A percentile compares a stretch with the other conserved stretches of the same genome.
These are phyloP conservation scores for Arxiozyma heterogenica DNA, from an alignment of 1,139 yeast genomes.

Conservation along the genomic window DNA sequence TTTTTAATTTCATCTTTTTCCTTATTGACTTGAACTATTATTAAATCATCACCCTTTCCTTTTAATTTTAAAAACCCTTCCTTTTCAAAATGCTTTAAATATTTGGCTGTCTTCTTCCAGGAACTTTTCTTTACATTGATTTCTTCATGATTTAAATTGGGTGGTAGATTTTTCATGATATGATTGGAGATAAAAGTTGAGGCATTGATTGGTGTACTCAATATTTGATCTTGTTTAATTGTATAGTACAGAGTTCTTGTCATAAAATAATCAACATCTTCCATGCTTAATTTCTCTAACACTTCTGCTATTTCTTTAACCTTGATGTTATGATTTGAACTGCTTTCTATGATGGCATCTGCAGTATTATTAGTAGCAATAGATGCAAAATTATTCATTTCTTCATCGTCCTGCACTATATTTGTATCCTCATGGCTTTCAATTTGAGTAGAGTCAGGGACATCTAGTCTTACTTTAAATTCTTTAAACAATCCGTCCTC, in stretches of 20 bases:
- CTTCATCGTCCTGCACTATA: slow-evolving; percentile 12
- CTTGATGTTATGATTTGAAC: background rate
- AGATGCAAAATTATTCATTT: slow-evolving; percentile 4
- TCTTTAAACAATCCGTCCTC: slow-evolving; percentile 46
- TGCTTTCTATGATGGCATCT: background rate
- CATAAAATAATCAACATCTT: slow-evolving; percentile 75
- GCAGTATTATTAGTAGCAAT: background rate
- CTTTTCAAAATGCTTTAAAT: slow-evolving; percentile 77
- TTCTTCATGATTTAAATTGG: slow-evolving; percentile 34
- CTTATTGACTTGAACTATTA: slow-evolving; percentile 43
- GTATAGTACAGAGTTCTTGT: slow-evolving; percentile 61
- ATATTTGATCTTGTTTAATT: slow-evolving; percentile 43
- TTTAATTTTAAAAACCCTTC: slow-evolving; percentile 63
- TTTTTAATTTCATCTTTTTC: slow-evolving; percentile 43
- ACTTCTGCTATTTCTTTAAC: slow-evolving; percentile 26
- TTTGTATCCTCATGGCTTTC: slow-evolving; percentile 11
- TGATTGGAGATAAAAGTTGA: slow-evolving; percentile 68
- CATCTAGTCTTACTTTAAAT: slow-evolving; percentile 39
- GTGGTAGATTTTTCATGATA: slow-evolving; percentile 63
- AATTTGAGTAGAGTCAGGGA: slow-evolving; percentile 25
- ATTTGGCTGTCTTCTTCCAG: slow-evolving; percentile 85
- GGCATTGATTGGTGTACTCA: slow-evolving; percentile 54
- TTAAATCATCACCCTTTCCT: slow-evolving; percentile 59
- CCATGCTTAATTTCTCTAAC: slow-evolving; percentile 39
- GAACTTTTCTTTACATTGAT: slow-evolving; percentile 72